Base-by-base conservation (phyloP, 1,284 basidiomycete genomes). In the Cerrena zonata region DNA sequence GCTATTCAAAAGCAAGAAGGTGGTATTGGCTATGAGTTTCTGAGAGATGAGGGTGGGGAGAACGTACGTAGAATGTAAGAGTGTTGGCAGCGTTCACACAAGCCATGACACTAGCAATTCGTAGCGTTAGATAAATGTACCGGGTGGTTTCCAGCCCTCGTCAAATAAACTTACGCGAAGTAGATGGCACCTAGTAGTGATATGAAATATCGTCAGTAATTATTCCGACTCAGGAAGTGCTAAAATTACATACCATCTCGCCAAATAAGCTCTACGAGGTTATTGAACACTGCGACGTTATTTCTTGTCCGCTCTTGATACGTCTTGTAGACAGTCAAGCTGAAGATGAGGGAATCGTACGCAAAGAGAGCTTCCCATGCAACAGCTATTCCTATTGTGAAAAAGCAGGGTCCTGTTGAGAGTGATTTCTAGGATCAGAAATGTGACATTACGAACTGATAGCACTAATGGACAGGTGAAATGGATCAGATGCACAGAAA, bases 341-440 rank as follows among this genome's bases (percentile, higher is more conserved):
- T 36, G 41, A 58, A 53, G 2, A 58, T 58, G 26, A 58, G 36
- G 15, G 43, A 18, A 25, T 56, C 54, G 43, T 49, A 58, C 5
- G 44, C 25, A 34, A 58, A 58, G 22, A 58, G 46, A 7, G 52
- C 49, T 26, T 58, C 56, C 56, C 56, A 58, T 3, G 56, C 56
- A 13, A 56, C 53, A 12, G 56, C 56, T 26, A 56, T 52, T 12
- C 42, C 55, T 56, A 47, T 10, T 47, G 43, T 5, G 12, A 47
- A 27, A 36, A 34, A 12, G 18, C 19, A 25, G 23, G 21, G 7
- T 18, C 5, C 10, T 18, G 18, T 18, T 40, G 13, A 40, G 19
- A 10, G 19, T 15, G 39, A 5, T 40, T 23, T n/a, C 24, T 38
- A 21, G 19, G 30, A 27, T 10, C 39, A 19, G 25, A n/a, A 4